Percentiles rank a stretch among this genome's conserved stretches.
Evolutionary conservation across 352 stramenopile species (phyloP).

Genomic region (Phytophthora ramorum): DNA sequence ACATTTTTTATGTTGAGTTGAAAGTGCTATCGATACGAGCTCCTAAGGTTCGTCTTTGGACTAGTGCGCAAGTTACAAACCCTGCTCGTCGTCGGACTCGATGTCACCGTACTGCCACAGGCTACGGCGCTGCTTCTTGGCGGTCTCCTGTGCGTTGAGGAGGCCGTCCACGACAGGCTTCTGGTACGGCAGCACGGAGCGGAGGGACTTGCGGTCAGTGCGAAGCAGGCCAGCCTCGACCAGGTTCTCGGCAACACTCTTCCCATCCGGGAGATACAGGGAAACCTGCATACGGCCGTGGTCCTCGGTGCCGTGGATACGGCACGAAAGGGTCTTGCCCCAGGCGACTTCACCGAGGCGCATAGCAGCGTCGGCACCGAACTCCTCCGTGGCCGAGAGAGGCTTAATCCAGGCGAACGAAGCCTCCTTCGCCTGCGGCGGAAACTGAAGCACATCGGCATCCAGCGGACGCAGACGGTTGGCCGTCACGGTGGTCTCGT

Average conservation of each 20-base stretch:
- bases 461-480: conserved; percentile 93
- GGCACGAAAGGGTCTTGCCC: conserved; percentile 90
- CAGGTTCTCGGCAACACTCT: conserved; percentile 91
- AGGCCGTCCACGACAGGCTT: conserved; percentile 92
- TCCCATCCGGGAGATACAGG: conserved; percentile 73
- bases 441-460: conserved; percentile 88
- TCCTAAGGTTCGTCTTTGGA: conserved; percentile 23
- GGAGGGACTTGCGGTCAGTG: conserved; percentile 85
- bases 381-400: conserved; percentile 89
- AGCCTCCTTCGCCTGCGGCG: conserved; percentile 88
- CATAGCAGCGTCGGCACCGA: conserved; percentile 92
- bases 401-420: conserved; percentile 89
- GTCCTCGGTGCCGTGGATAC: conserved; percentile 77
- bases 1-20: conserved; percentile 28
- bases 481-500: conserved; percentile 85
- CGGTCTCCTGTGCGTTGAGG: conserved; percentile 88
- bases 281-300: conserved; percentile 75
- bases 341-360: conserved; percentile 92
- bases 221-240: conserved; percentile 90
- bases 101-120: conserved; percentile 98
- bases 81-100: conserved; percentile 94
- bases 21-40: conserved; percentile 23
- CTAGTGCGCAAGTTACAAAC: conserved; percentile 23
- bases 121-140: conserved; percentile 92
- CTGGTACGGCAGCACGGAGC: conserved; percentile 63